Base-by-base conservation (phyloP, 768 basidiomycete genomes). In the Leccinum imitatum region DNA sequence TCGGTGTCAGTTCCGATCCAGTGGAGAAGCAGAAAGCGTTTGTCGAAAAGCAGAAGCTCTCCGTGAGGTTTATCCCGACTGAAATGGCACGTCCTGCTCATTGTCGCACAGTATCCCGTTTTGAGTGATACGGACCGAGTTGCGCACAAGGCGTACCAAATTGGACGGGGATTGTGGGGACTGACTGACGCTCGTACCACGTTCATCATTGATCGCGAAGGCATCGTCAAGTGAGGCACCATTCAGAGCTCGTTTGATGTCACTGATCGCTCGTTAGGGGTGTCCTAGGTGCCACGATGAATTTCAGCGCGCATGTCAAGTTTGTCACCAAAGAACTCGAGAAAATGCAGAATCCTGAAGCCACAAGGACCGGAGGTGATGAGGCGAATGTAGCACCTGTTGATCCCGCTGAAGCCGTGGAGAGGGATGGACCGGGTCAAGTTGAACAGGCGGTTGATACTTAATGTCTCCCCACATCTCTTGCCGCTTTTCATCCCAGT, bases 1-100 rank as follows among this genome's bases (percentile, higher is more conserved):
- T 95, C 37, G 93, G 93, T 9, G 78, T 95, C 62, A 89, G 88
- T 67, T 78, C 83, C 19, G 90, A 94, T 69, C 69, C 87, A 0
- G 84, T 91, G 21, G 80, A 82, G 54, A 87, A 87, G 65, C 89
- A 93, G 74, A 87, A 87, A 72, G 67, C 76, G 6, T 94, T 93
- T 69, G 90, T 85, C 8, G 87, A 90, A 64, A 85, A 87, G 63
- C 67, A 90, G 59, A 82, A 84, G 52, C 74, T 91, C 59, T 83
- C 83, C 4, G 89, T 88, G 67, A 70, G 81, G 27, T n/a, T 73
- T 23, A 19, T 35, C 54, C 9, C n/a, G 1, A 33, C 51, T 51
- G 23, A 23, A 44, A 11, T 31, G 41, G 21, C 1, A 23, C 30
- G 48, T 35, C 53, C 56, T 17, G 25, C 21, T 50, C 46, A 37